Evolutionary conservation across 495 filamentous ascomycete genomes (phyloP).

Genomic region (Collariella sp.): DNA sequence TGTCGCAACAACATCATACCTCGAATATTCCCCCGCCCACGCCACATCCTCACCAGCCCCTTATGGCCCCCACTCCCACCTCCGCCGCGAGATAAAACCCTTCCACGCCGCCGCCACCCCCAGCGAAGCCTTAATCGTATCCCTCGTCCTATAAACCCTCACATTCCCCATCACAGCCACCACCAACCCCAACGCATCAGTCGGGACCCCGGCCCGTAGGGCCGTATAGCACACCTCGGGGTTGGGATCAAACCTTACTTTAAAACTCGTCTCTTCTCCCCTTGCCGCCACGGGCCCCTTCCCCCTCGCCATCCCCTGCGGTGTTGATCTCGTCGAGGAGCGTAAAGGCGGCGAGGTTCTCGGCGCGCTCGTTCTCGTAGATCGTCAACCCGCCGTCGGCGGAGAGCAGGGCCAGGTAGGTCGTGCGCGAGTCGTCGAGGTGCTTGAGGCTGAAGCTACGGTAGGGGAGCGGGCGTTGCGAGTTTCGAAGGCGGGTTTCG

Average conservation of each 20-base stretch:
- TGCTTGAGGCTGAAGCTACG: constrained; percentile 77
- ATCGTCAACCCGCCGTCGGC: constrained; percentile 71
- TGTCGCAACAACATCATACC: constrained; percentile 88
- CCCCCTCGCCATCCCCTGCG: not conserved
- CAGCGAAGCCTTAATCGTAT: constrained; percentile 45
- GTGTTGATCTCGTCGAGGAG: constrained; percentile 55
- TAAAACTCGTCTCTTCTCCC: constrained; percentile 79
- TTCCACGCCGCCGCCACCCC: constrained; percentile 43
- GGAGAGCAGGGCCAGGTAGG: constrained; percentile 75
- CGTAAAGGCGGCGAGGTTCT: constrained; percentile 68
- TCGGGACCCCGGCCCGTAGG: constrained; percentile 63
- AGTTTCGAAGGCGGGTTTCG: constrained; percentile 39
- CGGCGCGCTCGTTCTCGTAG: constrained; percentile 80
- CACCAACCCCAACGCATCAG: constrained; percentile 64
- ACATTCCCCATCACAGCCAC: constrained; percentile 77
- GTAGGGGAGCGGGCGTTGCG: constrained; percentile 34
- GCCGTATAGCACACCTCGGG: constrained; percentile 68
- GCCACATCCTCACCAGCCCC: constrained; percentile 81
- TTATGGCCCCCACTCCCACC: constrained; percentile 50
- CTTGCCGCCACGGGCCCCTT: constrained; percentile 37
- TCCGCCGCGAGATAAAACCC: constrained; percentile 73
- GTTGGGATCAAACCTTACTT: constrained; percentile 77
- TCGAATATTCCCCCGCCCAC: constrained; percentile 82
- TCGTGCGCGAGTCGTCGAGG: constrained; percentile 54
- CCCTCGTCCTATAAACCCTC: constrained; percentile 66